A percentile compares a stretch with the other conserved stretches of the same genome.
Conservation (phyloP, 768 basidiomycete species). For the Boletales sp. region DNA sequence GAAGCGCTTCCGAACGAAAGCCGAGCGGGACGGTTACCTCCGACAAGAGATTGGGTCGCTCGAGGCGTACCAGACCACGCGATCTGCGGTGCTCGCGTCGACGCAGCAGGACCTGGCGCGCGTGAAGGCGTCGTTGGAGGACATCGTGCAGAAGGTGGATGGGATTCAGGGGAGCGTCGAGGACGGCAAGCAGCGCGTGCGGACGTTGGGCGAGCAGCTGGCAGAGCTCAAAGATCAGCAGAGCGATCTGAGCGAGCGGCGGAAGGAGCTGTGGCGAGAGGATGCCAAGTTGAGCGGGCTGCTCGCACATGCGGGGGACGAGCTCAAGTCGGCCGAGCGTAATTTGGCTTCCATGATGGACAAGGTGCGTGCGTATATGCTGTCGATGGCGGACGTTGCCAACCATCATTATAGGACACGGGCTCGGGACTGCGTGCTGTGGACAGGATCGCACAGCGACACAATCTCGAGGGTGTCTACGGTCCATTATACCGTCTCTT, state of each 20-base stretch:
- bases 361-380: slow-evolving; percentile 49
- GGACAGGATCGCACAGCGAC: slow-evolving; percentile 74
- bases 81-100: slow-evolving; percentile 52
- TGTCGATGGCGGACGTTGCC: background rate
- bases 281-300: slow-evolving; percentile 84
- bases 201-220: slow-evolving; percentile 60
- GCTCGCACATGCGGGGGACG: slow-evolving; percentile 72
- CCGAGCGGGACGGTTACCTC: slow-evolving; percentile 82
- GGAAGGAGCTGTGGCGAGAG: slow-evolving; percentile 94
- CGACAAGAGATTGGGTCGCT: slow-evolving; percentile 74
- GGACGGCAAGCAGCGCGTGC: slow-evolving; percentile 56
- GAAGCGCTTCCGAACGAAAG: slow-evolving; percentile 77
- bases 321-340: slow-evolving; percentile 79
- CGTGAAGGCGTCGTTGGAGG: slow-evolving; percentile 44
- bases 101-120: slow-evolving; percentile 49
- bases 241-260: slow-evolving; percentile 65
- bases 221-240: slow-evolving; percentile 62
- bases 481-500: slow-evolving; percentile 94
- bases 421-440: slow-evolving; percentile 85
- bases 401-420: slow-evolving; percentile 64
- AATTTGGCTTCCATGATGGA: slow-evolving; percentile 90
- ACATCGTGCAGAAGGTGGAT: slow-evolving; percentile 57
- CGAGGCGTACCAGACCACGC: slow-evolving; percentile 54
- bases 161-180: slow-evolving; percentile 58
- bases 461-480: slow-evolving; percentile 79